Conservation (phyloP, 257 asterid genomes). For the Nicotiana tabacum region DNA sequence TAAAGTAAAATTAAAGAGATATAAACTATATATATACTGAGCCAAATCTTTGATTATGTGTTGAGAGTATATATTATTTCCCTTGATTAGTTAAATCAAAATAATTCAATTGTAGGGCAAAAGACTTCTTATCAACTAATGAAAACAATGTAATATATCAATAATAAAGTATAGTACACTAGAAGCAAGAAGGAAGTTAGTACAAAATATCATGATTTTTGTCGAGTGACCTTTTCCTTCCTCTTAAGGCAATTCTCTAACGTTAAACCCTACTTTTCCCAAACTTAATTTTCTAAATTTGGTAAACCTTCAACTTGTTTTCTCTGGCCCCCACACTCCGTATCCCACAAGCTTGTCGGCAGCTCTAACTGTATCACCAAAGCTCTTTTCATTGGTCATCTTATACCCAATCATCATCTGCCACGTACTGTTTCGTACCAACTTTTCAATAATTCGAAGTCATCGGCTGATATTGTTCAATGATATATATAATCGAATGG, state of each 20-base stretch:
- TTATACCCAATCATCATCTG: neutral
- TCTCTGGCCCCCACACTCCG: neutral
- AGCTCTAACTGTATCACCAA: neutral
- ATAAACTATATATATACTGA: neutral
- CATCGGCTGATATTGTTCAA: neutral
- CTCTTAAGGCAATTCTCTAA: neutral
- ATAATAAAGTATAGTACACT: neutral
- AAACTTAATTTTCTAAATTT: neutral
- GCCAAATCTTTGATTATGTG: neutral
- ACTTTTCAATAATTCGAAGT: neutral
- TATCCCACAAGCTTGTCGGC: neutral
- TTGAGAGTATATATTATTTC: neutral
- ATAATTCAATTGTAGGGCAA: neutral
- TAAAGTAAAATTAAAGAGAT: neutral
- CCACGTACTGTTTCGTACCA: neutral
- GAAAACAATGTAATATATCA: neutral
- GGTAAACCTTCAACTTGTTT: neutral
- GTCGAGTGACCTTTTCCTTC: neutral
- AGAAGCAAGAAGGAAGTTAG: neutral
- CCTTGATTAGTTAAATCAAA: neutral
- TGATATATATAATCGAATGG: neutral
- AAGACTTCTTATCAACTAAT: neutral
- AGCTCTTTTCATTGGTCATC: neutral
- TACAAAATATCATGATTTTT: neutral
- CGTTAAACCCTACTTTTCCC: neutral